Percentiles rank a stretch among this genome's conserved stretches.
Conservation (phyloP, 768 basidiomycete genomes). For the Amylocystis lapponica region DNA sequence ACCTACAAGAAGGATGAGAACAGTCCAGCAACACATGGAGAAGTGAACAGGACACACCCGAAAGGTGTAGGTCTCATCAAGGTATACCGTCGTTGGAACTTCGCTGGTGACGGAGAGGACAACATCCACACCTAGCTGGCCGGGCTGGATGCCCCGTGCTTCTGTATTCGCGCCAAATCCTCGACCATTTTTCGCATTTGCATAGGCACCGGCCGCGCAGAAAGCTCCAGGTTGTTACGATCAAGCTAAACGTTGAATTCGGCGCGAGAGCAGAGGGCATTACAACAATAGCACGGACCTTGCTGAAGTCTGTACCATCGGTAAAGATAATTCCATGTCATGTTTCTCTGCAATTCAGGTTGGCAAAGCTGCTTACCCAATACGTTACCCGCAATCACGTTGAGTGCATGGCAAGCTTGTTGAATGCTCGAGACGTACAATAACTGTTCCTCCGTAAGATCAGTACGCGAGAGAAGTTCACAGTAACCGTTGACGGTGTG, state of each 20-base stretch:
- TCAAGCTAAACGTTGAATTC: constrained; percentile 14
- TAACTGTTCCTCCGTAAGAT: constrained; percentile 20
- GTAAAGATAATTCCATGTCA: not conserved
- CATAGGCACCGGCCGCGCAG: constrained; percentile 21
- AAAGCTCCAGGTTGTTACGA: constrained; percentile 22
- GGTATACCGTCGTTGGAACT: constrained; percentile 18
- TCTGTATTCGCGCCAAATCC: constrained; percentile 22
- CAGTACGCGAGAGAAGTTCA: constrained; percentile 20
- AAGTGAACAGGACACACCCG: constrained; percentile 17
- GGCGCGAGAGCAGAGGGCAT: not conserved
- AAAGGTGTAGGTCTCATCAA: constrained; percentile 24
- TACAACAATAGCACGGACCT: constrained; percentile 11
- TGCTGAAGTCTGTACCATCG: constrained; percentile 23
- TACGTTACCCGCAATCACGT: constrained; percentile 26
- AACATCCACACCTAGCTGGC: constrained; percentile 17
- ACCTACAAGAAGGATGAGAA: constrained; percentile 6
- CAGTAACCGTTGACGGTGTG: constrained; percentile 26
- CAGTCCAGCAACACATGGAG: too few relatives aligned
- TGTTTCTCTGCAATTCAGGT: not conserved
- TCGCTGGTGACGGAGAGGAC: constrained; percentile 17
- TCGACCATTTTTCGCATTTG: constrained; percentile 23
- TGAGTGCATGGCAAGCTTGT: constrained; percentile 26
- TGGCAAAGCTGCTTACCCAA: constrained; percentile 11
- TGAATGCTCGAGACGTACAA: constrained; percentile 23
- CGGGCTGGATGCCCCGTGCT: constrained; percentile 14